Evolutionary conservation across 768 basidiomycete species (phyloP), one percentile per base, ranked within the genome.

Genomic region (Rhodotorula kratochvilovae): DNA sequence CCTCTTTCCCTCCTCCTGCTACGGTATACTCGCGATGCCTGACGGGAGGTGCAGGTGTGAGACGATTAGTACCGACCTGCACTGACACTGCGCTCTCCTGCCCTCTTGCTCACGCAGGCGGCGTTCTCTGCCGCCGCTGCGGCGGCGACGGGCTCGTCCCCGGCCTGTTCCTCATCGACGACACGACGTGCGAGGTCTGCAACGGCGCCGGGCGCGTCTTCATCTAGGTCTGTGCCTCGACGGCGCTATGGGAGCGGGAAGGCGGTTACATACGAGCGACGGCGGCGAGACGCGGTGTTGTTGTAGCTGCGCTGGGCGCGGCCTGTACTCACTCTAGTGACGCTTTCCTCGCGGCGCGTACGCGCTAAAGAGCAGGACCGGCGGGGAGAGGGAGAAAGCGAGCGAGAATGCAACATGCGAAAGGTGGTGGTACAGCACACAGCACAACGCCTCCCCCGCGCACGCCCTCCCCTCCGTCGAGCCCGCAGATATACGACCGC

Each of bases 131-230:
- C 27, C 31, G 65, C 2, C 29, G 57, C 13, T 74, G 73, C 43
- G 68, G 66, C n/a, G 73, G 73, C 1, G 55, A 62, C 33, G 73
- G 73, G 27, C 29, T 67, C 21, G 27, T 63, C 5, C 39, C 61
- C 46, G 62, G 63, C 12, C 27, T 45, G 1, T 63, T 73, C 35
- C 35, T 73, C 25, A 61, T 67, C 29, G 72, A 73, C 46, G 72
- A 73, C 45, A 66, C 64, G 43, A 67, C 61, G 27, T 74, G 73
- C 51, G 51, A 45, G 1, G 13, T 23, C 1, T 74, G 73, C 35
- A 10, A 35, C 15, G 73, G 73, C 5, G 66, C 66, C 2, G 73
- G 73, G 16, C 43, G 73, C 25, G 73, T 74, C 5, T 74, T 74
- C 54, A n/a, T 13, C 7, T 39, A n/a, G 29, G n/a, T n/a, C n/a